These are phyloP conservation scores for Thuja plicata DNA, from an alignment of 83 land plant species.

Conservation along the genomic window DNA sequence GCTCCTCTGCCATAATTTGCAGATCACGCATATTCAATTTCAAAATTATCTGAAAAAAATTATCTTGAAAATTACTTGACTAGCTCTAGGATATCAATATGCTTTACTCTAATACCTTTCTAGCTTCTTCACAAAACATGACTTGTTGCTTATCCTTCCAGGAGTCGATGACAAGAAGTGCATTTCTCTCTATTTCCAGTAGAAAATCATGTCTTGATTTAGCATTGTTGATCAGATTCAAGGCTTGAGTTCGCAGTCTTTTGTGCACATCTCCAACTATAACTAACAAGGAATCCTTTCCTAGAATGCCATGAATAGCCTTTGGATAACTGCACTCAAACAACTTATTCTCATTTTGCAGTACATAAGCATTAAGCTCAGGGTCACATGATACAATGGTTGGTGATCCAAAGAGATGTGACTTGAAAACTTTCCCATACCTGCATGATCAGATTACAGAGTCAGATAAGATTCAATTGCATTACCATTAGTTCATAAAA, in stretches of 20 bases:
- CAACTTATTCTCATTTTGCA: constrained; percentile 30
- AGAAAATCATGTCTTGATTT: constrained; percentile 24
- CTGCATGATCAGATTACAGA: constrained; percentile 16
- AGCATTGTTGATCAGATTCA: constrained; percentile 18
- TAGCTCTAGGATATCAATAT: neutral
- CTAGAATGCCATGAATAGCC: constrained; percentile 29
- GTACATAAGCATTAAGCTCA: constrained; percentile 32
- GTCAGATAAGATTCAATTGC: neutral
- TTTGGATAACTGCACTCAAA: constrained; percentile 32
- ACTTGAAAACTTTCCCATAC: constrained; percentile 37
- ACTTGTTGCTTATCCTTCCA: constrained; percentile 26
- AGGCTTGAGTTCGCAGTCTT: constrained; percentile 19
- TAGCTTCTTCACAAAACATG: constrained; percentile 24
- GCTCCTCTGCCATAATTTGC: too few relatives aligned
- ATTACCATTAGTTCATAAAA: neutral
- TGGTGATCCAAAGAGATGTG: constrained; percentile 37
- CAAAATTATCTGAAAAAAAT: neutral
- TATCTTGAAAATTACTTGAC: neutral
- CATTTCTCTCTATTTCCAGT: constrained; percentile 24
- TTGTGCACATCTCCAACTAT: constrained; percentile 27
- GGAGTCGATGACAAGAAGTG: constrained; percentile 17
- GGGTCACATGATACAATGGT: constrained; percentile 33
- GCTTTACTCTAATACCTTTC: constrained; percentile 16
- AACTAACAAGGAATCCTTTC: constrained; percentile 23
- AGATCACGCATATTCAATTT: neutral